Evolutionary conservation across 495 filamentous ascomycete species (phyloP).

Genomic region (Neurospora sp.): DNA sequence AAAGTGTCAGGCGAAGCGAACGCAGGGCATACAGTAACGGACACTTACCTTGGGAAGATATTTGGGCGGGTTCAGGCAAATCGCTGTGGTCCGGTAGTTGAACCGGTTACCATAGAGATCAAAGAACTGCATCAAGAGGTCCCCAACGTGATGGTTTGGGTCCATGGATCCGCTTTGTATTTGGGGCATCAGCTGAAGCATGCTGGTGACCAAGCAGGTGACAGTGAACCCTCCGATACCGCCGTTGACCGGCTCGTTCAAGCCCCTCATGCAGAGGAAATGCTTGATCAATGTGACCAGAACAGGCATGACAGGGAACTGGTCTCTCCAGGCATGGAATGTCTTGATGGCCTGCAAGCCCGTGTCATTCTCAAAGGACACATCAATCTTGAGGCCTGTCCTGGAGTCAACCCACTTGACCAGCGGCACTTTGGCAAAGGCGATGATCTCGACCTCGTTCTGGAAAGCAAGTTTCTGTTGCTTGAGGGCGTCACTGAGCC

Average conservation of each 20-base stretch:
- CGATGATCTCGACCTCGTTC: conserved; percentile 52
- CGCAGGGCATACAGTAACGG: not conserved
- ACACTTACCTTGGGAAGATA: conserved; percentile 62
- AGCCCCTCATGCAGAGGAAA: conserved; percentile 72
- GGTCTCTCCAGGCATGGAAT: conserved; percentile 64
- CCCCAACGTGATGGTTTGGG: conserved; percentile 57
- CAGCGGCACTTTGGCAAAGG: conserved; percentile 77
- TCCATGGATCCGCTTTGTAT: conserved; percentile 46
- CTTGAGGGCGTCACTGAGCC: conserved; percentile 43
- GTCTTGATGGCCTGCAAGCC: conserved; percentile 70
- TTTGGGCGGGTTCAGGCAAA: conserved; percentile 61
- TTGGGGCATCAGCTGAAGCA: conserved; percentile 69
- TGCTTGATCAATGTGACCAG: conserved; percentile 86
- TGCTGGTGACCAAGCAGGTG: conserved; percentile 81
- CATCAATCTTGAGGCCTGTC: conserved; percentile 71
- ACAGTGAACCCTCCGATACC: conserved; percentile 93
- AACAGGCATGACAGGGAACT: conserved; percentile 73
- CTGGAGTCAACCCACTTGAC: conserved; percentile 72
- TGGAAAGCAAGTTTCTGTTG: conserved; percentile 36
- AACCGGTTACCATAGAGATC: conserved; percentile 80
- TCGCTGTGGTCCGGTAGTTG: conserved; percentile 53
- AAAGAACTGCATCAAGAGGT: conserved; percentile 75
- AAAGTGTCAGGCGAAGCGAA: conserved; percentile 12
- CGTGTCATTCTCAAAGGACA: conserved; percentile 87
- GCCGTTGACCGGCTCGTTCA: conserved; percentile 84